Percentiles rank a stretch among this genome's conserved stretches.
These are phyloP conservation scores for Haplosporangium gracile DNA, from an alignment of 192 early-diverging fungal species.

Conservation along the genomic window DNA sequence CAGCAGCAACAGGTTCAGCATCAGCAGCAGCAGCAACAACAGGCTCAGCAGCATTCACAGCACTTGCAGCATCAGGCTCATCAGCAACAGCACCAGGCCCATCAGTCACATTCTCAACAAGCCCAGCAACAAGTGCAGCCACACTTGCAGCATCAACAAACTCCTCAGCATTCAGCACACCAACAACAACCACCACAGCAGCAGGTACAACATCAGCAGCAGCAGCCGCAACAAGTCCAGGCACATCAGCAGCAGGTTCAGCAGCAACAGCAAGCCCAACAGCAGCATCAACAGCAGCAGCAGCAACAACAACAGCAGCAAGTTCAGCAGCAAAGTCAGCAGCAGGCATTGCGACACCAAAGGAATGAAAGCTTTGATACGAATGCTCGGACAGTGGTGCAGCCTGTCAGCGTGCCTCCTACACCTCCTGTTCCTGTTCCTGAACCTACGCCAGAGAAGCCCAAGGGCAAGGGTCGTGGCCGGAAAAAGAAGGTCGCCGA, in stretches of 20 bases:
- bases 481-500: slow-evolving; percentile 44
- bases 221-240: background rate
- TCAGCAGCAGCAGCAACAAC: slow-evolving; percentile 32
- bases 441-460: slow-evolving; percentile 17
- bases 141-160: slow-evolving; percentile 17
- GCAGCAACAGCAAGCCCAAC: slow-evolving; percentile 21
- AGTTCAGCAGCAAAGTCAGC: slow-evolving; percentile 25
- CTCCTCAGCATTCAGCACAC: slow-evolving; percentile 21
- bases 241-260: slow-evolving; percentile 9
- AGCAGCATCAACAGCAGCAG: slow-evolving; percentile 31
- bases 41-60: slow-evolving; percentile 19
- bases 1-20: slow-evolving; percentile 21
- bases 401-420: slow-evolving; percentile 16
- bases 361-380: slow-evolving; percentile 37
- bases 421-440: background rate
- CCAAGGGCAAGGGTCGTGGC: slow-evolving; percentile 38
- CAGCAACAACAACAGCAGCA: slow-evolving; percentile 27
- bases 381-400: background rate
- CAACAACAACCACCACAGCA: slow-evolving; percentile 17
- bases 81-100: slow-evolving; percentile 19
- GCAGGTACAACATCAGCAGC: background rate
- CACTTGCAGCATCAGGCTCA: slow-evolving; percentile 26
- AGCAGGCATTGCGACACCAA: slow-evolving; percentile 28
- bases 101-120: slow-evolving; percentile 6
- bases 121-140: slow-evolving; percentile 10